Evolutionary conservation across 192 early-diverging fungal species (phyloP).

Genomic region (Rhizoclosmatium sp.): DNA sequence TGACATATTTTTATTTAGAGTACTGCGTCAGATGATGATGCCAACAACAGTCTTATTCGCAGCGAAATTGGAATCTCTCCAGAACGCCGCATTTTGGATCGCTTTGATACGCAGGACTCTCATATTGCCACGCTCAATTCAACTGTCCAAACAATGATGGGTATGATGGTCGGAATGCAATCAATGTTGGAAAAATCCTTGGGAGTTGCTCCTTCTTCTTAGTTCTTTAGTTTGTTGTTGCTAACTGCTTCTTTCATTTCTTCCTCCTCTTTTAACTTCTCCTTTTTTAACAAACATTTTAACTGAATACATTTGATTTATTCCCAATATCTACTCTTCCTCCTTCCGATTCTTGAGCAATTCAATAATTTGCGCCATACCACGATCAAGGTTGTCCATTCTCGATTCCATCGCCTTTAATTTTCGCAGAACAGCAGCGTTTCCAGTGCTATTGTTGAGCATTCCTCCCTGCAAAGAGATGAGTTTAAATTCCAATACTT

Average conservation of each 20-base stretch:
- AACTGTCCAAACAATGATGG: neutral
- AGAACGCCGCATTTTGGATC: neutral
- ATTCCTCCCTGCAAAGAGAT: neutral
- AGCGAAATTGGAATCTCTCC: neutral
- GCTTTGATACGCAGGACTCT: neutral
- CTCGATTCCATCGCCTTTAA: too few species aligned
- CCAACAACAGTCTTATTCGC: too few species aligned
- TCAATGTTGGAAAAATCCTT: neutral
- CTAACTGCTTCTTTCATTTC: neutral
- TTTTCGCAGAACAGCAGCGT: too few species aligned
- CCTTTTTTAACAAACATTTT: too few species aligned
- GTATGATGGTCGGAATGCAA: neutral
- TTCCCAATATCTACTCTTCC: neutral
- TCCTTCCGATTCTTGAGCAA: neutral
- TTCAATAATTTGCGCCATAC: neutral
- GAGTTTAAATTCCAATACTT: neutral
- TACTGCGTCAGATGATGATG: neutral
- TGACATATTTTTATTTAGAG: neutral
- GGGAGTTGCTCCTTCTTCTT: neutral
- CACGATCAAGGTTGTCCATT: too few species aligned
- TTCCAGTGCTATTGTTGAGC: neutral
- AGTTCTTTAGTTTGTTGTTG: neutral
- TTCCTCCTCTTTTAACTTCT: too few species aligned
- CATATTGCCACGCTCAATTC: neutral
- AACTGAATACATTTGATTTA: neutral